These are phyloP conservation scores for Pseudogymnoascus sp. DNA, from an alignment of 2,329 filamentous ascomycete species.

Conservation along the genomic window DNA sequence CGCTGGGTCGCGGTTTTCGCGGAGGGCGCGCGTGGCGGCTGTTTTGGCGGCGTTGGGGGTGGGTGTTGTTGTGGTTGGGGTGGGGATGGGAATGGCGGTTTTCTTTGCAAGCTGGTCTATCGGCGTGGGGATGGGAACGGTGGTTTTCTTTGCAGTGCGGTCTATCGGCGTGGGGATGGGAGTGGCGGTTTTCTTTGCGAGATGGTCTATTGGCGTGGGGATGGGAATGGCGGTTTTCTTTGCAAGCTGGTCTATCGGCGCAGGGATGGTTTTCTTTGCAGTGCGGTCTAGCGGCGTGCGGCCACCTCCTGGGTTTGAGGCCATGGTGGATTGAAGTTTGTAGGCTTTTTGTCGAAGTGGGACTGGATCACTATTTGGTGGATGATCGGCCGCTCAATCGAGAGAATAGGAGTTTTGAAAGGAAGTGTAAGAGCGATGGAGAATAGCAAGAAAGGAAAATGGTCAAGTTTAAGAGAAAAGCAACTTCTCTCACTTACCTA, in stretches of 20 bases:
- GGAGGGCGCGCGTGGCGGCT: background rate
- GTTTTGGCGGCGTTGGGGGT: background rate
- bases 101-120: background rate
- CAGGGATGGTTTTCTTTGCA: background rate
- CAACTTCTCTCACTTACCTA: background rate
- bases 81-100: background rate
- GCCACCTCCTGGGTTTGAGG: background rate
- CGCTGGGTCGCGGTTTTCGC: background rate
- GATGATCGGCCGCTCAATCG: background rate
- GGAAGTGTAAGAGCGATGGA: background rate
- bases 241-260: no score
- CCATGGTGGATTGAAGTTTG: background rate
- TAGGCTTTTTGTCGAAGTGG: background rate
- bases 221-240: no score
- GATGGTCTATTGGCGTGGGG: no score
- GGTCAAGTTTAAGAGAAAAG: background rate
- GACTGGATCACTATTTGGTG: background rate
- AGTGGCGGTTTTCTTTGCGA: background rate
- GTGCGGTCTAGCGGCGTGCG: background rate
- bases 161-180: background rate
- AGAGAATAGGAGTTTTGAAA: background rate
- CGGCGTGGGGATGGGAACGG: no score
- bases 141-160: no score
- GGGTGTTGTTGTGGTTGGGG: background rate
- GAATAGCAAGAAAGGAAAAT: background rate